These are phyloP conservation scores for Nemophila menziesii DNA, from an alignment of 257 asterid species.

Conservation along the genomic window DNA sequence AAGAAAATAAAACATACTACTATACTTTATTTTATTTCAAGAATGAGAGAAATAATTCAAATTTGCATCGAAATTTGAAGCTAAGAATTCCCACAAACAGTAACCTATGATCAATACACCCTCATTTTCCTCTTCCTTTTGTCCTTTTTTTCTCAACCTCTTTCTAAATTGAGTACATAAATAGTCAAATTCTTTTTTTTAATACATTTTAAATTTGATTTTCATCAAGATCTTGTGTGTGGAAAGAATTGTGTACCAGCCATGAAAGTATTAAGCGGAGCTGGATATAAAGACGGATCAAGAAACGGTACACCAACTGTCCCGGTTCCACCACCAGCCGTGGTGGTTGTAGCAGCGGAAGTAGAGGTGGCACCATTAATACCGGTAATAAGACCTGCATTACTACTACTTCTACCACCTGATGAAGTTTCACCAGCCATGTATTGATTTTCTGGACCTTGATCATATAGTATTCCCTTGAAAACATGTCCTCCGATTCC, in stretches of 20 bases:
- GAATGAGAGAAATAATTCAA: constrained; percentile 10
- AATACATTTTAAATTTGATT: background rate
- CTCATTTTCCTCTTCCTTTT: constrained; percentile 19
- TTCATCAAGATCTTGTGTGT: constrained; percentile 60
- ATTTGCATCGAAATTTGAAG: constrained; percentile 23
- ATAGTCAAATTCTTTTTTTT: constrained; percentile 9
- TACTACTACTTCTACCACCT: constrained; percentile 1
- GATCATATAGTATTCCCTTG: constrained; percentile 58
- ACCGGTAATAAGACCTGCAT: constrained; percentile 3
- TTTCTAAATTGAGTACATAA: constrained; percentile 1
- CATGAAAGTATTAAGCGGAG: constrained; percentile 57
- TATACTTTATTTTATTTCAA: constrained; percentile 4
- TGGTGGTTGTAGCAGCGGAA: background rate
- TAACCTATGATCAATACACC: no score
- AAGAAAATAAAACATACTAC: no score
- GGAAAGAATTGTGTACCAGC: constrained; percentile 98
- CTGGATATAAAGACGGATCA: constrained; percentile 47
- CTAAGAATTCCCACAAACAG: constrained; percentile 11
- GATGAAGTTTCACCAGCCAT: constrained; percentile 33
- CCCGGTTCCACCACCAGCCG: background rate
- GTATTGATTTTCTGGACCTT: constrained; percentile 26
- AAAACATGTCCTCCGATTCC: constrained; percentile 51
- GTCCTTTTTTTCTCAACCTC: constrained; percentile 10
- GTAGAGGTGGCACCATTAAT: constrained; percentile 1
- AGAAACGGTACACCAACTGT: constrained; percentile 24